Evolutionary conservation across 2,329 filamentous ascomycete species (phyloP).

Genomic region (Penicillium sclerotigenum): DNA sequence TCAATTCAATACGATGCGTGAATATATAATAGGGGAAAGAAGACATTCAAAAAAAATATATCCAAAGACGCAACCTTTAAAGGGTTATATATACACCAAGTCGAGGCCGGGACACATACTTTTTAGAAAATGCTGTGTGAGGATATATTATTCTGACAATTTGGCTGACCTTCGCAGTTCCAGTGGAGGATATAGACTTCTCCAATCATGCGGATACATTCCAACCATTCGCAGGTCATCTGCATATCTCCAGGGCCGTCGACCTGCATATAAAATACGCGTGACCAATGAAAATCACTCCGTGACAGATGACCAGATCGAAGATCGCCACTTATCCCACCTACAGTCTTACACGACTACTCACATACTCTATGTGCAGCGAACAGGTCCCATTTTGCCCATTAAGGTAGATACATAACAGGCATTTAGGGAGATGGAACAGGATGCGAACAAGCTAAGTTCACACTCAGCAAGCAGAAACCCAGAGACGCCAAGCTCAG

Average conservation of each 20-base stretch:
- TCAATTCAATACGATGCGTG: background rate
- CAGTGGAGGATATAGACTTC: background rate
- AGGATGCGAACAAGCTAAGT: conserved; percentile 9
- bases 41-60: background rate
- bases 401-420: conserved; percentile 33
- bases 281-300: background rate
- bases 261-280: background rate
- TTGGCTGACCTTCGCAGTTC: background rate
- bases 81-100: background rate
- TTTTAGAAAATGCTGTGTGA: background rate
- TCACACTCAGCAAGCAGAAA: conserved; percentile 6
- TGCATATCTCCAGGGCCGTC: background rate
- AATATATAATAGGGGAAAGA: background rate
- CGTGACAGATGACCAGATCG: background rate
- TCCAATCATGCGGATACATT: background rate
- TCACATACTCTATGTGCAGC: conserved; percentile 8
- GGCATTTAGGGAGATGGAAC: conserved; percentile 15
- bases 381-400: conserved; percentile 29
- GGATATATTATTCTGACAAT: background rate
- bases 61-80: background rate
- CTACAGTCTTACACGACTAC: background rate
- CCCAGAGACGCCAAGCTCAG: conserved; percentile 2
- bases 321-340: background rate
- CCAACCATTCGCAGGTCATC: background rate
- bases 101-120: background rate